Conservation (phyloP, 805 yeast genomes). For the Teunomyces pallodes region DNA sequence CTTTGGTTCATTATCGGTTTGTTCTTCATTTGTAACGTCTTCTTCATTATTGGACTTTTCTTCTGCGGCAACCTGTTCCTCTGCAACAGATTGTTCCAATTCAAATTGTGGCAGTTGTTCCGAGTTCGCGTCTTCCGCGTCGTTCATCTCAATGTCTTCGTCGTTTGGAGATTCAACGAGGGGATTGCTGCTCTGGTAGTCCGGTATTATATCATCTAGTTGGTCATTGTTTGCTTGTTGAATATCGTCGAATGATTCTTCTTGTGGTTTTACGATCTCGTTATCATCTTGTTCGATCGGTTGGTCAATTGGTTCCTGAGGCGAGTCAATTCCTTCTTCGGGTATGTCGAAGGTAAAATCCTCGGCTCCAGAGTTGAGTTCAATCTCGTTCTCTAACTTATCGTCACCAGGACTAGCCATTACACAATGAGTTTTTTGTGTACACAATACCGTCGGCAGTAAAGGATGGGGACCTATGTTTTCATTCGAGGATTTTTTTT, state of each 20-base stretch:
- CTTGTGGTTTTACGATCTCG: slow-evolving; percentile 1
- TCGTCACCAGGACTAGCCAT: slow-evolving; percentile 4
- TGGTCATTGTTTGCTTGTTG: not conserved
- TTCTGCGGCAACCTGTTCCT: slow-evolving; percentile 1
- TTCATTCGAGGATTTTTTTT: slow-evolving; percentile 3
- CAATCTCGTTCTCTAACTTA: slow-evolving; percentile 3
- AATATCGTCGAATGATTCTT: slow-evolving; percentile 6
- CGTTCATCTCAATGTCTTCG: not conserved
- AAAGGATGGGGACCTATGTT: slow-evolving; percentile 2
- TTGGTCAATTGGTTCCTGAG: not conserved
- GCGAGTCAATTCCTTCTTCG: slow-evolving; percentile 4
- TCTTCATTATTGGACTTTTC: not conserved
- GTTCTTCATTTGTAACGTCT: not conserved
- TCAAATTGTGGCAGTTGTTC: not conserved
- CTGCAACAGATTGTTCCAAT: not conserved
- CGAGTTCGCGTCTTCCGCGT: slow-evolving; percentile 1
- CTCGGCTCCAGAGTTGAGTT: not conserved
- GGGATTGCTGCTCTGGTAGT: not conserved
- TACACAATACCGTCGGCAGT: slow-evolving; percentile 1
- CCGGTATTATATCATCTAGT: slow-evolving; percentile 1
- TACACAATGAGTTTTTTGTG: not conserved
- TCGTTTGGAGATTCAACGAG: not conserved
- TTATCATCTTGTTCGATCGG: slow-evolving; percentile 3
- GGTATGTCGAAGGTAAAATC: slow-evolving; percentile 1
- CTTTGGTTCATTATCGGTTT: slow-evolving; percentile 4